Conservation (phyloP, 2,329 filamentous ascomycete genomes). For the Zymoseptoria brevis region DNA sequence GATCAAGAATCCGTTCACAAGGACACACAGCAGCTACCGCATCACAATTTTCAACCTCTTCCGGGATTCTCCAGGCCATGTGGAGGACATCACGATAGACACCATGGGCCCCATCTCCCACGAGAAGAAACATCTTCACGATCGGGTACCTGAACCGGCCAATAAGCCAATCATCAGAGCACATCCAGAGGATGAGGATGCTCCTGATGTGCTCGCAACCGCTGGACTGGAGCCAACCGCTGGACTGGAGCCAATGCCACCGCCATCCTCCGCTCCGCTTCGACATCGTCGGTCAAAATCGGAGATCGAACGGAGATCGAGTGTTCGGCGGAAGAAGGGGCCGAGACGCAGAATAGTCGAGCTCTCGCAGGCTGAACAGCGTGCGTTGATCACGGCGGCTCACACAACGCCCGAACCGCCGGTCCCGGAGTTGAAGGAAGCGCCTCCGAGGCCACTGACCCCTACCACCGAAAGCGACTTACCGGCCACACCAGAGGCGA, state of each 20-base stretch:
- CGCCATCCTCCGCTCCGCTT: constrained; percentile 6
- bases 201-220: constrained; percentile 4
- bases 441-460: constrained; percentile 21
- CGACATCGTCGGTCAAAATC: constrained; percentile 24
- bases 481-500: constrained; percentile 20
- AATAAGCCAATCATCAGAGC: constrained; percentile 72
- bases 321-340: constrained; percentile 50
- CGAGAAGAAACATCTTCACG: constrained; percentile 76
- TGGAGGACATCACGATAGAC: constrained; percentile 85
- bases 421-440: constrained; percentile 22
- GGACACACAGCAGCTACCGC: constrained; percentile 76
- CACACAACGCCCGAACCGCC: constrained; percentile 9
- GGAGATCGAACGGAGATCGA: constrained; percentile 22
- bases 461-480: constrained; percentile 20
- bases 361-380: constrained; percentile 41
- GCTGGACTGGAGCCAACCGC: constrained; percentile 10
- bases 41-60: constrained; percentile 95
- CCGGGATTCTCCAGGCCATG: constrained; percentile 78
- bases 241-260: constrained; percentile 8
- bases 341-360: constrained; percentile 52
- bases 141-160: constrained; percentile 67
- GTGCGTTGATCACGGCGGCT: constrained; percentile 18
- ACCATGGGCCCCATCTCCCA: constrained; percentile 72
- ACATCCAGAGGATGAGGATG: constrained; percentile 49
- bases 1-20: constrained; percentile 82